Evolutionary conservation across 495 filamentous ascomycete species (phyloP).

Genomic region (Amniculicola lignicola): DNA sequence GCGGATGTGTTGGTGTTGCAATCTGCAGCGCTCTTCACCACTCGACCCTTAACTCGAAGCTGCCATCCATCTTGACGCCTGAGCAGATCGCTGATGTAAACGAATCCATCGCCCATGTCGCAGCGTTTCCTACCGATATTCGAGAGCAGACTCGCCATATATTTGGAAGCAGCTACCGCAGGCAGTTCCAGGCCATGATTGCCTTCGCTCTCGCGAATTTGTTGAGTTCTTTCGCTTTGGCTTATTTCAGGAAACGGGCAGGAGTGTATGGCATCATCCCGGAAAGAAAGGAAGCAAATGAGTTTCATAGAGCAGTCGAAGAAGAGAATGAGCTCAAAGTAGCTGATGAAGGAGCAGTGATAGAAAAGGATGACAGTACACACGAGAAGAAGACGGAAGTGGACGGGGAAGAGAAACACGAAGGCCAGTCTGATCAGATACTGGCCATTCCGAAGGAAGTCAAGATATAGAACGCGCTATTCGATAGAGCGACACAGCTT

Average conservation of each 20-base stretch:
- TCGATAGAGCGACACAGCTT: too few species aligned
- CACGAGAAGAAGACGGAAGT: too few species aligned
- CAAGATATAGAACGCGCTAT: too few species aligned
- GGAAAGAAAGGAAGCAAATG: conserved; percentile 11
- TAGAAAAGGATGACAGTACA: too few species aligned
- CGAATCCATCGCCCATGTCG: background rate
- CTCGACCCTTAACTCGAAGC: conserved; percentile 4
- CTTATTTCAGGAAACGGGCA: conserved; percentile 5
- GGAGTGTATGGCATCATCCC: conserved; percentile 17
- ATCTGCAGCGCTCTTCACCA: conserved; percentile 32
- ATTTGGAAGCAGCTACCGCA: conserved; percentile 28
- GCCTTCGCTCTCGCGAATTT: conserved; percentile 21
- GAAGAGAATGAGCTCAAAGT: too few species aligned
- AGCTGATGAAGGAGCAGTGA: too few species aligned
- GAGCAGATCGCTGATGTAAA: conserved; percentile 20
- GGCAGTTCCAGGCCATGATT: conserved; percentile 28
- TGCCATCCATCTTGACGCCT: conserved; percentile 14
- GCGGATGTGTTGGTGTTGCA: conserved; percentile 31
- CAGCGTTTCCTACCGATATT: conserved; percentile 1
- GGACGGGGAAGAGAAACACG: too few species aligned
- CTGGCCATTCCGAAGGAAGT: too few species aligned
- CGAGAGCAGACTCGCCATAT: conserved; percentile 6
- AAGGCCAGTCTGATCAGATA: too few species aligned
- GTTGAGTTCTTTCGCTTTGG: conserved; percentile 11
- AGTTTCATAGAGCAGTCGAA: conserved; percentile 17